Evolutionary conservation across 2,329 filamentous ascomycete species (phyloP).

Genomic region (Hymenoscyphus fructigenus): DNA sequence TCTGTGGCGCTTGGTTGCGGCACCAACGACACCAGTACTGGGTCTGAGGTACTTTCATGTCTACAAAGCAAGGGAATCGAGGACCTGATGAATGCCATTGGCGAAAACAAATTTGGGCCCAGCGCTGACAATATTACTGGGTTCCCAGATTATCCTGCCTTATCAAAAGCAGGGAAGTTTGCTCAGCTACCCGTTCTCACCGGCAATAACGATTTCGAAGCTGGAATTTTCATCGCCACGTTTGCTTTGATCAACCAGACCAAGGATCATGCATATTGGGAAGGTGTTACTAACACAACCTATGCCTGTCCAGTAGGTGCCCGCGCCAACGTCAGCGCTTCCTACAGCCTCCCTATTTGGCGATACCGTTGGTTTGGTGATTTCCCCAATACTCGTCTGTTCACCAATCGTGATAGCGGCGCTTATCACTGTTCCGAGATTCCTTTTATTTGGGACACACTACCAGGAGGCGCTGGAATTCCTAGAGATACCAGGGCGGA

Average conservation of each 20-base stretch:
- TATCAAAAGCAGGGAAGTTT: conserved; percentile 11
- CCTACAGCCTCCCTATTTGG: conserved; percentile 38
- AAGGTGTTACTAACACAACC: conserved; percentile 26
- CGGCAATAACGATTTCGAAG: conserved; percentile 39
- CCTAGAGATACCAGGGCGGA: conserved; percentile 29
- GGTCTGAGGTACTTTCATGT: conserved; percentile 24
- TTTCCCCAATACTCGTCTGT: conserved; percentile 37
- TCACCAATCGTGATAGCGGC: conserved; percentile 30
- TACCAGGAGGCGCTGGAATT: conserved; percentile 22
- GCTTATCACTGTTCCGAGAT: conserved; percentile 40
- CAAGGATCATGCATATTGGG: conserved; percentile 30
- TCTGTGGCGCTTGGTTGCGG: conserved; percentile 32
- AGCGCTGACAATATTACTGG: conserved; percentile 30
- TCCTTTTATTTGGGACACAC: conserved; percentile 37
- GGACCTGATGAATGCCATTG: too few relatives aligned
- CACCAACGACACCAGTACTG: conserved; percentile 22
- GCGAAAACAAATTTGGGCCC: conserved; percentile 19
- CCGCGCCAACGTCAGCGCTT: conserved; percentile 30
- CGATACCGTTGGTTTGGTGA: conserved; percentile 41
- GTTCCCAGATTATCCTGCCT: conserved; percentile 23
- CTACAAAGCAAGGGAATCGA: too few relatives aligned
- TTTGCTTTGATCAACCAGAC: conserved; percentile 21
- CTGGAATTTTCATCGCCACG: conserved; percentile 33
- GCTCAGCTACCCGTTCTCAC: conserved; percentile 34
- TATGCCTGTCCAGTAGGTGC: conserved; percentile 39